Evolutionary conservation across 495 filamentous ascomycete species (phyloP), one percentile per base, ranked within the genome.

Genomic region (Apodospora peruviana): DNA sequence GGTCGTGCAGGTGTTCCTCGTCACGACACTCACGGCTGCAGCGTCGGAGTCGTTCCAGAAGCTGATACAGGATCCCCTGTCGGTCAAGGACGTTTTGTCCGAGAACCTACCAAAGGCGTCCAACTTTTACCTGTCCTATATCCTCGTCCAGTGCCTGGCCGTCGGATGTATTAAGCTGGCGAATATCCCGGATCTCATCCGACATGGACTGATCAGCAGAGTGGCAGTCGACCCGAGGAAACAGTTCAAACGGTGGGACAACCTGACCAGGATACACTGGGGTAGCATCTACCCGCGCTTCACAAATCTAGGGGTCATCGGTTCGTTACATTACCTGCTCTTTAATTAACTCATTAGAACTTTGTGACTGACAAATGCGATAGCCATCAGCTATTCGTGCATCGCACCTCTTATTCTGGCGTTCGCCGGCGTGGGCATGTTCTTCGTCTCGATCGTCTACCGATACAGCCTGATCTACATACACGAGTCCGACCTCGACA

Each of bases 121-220:
- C 49, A 95, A 90, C 63, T 95, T 95, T 64, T 96, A 93, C 66
- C 78, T 95, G 38, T 86, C 86, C 0, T 96, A 91, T 64, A 89
- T 96, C 59, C 76, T 95, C 46, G 69, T 96, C 12, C 88, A 94
- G 60, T 90, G 89, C 24, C 72, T 93, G 20, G 83, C 83, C 5
- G 81, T 87, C 45, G 85, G 83, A 41, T 69, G 87, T 0, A 72
- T 72, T 36, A 72, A 75, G 3, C 64, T 93, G 5, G 68, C 88
- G 39, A 83, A 86, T 49, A 68, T 75, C 11, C 56, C 65, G 12
- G 71, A 74, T 35, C 62, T 68, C 19, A 59, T 71, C 24, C 52
- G 87, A 10, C 79, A 84, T 56, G 77, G 83, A 45, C 46, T 93
- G 16, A 66, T 94, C 12, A 83, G 81, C 37, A 82, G 73, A 50